phyloP scores from a whole-genome alignment of 495 filamentous ascomycete genomes.

The Neurospora sp. region DNA sequence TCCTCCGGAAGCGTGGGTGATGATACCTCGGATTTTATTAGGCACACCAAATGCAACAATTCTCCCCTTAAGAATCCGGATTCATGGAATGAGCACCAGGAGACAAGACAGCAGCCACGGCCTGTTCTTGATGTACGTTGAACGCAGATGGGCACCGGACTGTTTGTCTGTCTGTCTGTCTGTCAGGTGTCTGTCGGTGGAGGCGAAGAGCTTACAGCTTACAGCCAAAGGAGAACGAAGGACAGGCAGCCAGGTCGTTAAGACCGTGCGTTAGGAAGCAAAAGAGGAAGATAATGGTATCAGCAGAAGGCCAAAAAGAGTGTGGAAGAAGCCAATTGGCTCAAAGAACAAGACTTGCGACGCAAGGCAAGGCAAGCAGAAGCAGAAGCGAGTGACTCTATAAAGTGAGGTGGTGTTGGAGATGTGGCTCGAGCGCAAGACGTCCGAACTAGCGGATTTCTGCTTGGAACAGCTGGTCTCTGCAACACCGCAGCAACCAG shows the following conservation, averaged over 20 bases:
- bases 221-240: neutral
- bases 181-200: neutral
- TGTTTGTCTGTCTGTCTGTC: neutral
- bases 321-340: neutral
- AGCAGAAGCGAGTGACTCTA: neutral
- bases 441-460: neutral
- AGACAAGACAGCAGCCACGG: neutral
- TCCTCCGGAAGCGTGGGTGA: conserved; percentile 1
- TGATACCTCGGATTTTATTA: conserved; percentile 5
- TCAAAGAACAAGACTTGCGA: neutral
- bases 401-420: neutral
- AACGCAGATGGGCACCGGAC: neutral
- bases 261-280: conserved; percentile 10
- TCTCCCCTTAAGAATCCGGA: neutral
- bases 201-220: neutral
- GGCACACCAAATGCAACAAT: neutral
- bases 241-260: conserved; percentile 14
- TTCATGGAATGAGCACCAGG: neutral
- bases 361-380: neutral
- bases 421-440: neutral
- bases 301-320: neutral
- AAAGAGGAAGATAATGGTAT: neutral
- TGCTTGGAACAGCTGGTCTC: neutral
- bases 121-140: neutral
- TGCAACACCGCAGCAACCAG: neutral